These are phyloP conservation scores for Rubroshorea leprosula DNA, from an alignment of 345 rosid genomes.

Conservation along the genomic window DNA sequence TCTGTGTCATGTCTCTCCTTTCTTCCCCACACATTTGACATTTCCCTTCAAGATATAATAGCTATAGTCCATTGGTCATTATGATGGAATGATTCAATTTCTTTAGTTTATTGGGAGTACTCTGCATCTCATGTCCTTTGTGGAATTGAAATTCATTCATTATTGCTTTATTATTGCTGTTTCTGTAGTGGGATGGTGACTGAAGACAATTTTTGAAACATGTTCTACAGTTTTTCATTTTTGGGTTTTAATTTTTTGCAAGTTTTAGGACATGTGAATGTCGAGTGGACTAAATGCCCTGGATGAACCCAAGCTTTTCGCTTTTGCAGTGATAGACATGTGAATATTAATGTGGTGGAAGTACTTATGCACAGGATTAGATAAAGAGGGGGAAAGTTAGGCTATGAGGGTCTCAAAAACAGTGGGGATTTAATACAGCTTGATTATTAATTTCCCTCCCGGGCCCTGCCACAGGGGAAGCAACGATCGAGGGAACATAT, in stretches of 20 bases:
- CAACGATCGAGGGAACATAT: no score
- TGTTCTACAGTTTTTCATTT: not conserved
- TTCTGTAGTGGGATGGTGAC: slow-evolving; percentile 1
- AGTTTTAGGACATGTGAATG: not conserved
- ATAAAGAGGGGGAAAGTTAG: no score
- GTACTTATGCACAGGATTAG: no score
- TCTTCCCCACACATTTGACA: not conserved
- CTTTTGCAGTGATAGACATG: not conserved
- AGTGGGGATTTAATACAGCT: no score
- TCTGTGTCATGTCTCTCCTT: not conserved
- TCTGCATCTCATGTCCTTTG: slow-evolving; percentile 8
- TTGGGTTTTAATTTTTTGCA: not conserved
- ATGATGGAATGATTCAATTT: slow-evolving; percentile 34
- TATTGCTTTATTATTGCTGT: slow-evolving; percentile 30
- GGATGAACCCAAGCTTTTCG: not conserved
- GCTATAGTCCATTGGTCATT: slow-evolving; percentile 21
- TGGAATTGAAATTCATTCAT: slow-evolving; percentile 6
- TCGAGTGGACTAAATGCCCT: not conserved
- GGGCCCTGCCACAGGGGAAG: no score
- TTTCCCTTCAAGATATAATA: slow-evolving; percentile 1
- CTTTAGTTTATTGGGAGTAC: not conserved
- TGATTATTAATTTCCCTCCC: no score
- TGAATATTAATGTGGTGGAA: no score
- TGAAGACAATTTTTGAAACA: not conserved
- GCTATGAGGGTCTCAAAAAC: no score